Percentiles rank a stretch among this genome's conserved stretches.
Evolutionary conservation across 306 rosid genomes (phyloP).

Genomic region (Mimosa pudica): DNA sequence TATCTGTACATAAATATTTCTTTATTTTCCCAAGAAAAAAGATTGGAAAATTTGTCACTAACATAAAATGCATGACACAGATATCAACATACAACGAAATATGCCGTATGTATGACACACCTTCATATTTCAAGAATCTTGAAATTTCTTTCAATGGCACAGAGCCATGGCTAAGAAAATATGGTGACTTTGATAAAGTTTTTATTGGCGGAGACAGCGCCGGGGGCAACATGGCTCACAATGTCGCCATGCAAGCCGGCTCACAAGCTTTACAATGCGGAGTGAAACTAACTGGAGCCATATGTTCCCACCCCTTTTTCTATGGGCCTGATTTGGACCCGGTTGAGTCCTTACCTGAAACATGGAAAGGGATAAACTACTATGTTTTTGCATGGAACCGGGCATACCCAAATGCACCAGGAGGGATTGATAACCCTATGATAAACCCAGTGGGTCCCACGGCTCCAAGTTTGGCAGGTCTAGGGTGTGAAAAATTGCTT

Average conservation of each 20-base stretch:
- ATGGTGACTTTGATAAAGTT: conserved; percentile 25
- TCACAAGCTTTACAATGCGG: conserved; percentile 35
- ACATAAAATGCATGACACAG: not conserved
- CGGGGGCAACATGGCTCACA: conserved; percentile 49
- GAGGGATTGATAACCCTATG: conserved; percentile 32
- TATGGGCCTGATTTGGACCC: conserved; percentile 25
- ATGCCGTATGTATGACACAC: not conserved
- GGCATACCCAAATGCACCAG: conserved; percentile 24
- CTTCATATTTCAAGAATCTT: not conserved
- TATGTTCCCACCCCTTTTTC: conserved; percentile 40
- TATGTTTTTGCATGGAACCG: conserved; percentile 27
- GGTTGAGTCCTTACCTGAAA: not conserved
- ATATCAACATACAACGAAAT: not conserved
- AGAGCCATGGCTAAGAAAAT: conserved; percentile 44
- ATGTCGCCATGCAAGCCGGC: conserved; percentile 38
- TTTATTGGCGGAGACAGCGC: conserved; percentile 48
- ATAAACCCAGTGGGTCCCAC: conserved; percentile 31
- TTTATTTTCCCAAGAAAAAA: too few relatives aligned
- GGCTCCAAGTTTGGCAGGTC: conserved; percentile 53
- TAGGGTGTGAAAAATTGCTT: conserved; percentile 43
- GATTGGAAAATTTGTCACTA: not conserved
- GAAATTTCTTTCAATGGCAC: not conserved
- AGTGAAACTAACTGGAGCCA: conserved; percentile 23
- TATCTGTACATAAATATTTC: not conserved
- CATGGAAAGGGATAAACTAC: not conserved